Conservation (phyloP, 2,329 filamentous ascomycete species). For the Penicillium oxalicum region DNA sequence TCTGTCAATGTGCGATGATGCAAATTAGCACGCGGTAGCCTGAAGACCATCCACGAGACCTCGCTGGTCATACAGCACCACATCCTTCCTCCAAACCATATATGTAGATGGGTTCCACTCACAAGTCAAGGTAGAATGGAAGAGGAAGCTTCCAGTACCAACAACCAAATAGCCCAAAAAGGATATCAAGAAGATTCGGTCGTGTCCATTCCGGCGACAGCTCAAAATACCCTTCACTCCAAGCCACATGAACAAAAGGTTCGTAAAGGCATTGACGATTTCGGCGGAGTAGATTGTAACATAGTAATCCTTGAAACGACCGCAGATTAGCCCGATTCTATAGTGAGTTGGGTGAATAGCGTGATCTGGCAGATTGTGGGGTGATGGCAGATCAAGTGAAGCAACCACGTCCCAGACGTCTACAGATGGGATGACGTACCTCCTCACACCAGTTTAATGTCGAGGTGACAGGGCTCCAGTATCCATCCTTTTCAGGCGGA, state of each 20-base stretch:
- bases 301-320: constrained; percentile 58
- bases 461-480: constrained; percentile 65
- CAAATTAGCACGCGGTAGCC: constrained; percentile 14
- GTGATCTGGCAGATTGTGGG: neutral
- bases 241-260: constrained; percentile 72
- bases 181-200: constrained; percentile 65
- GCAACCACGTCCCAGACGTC: neutral
- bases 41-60: too few relatives aligned
- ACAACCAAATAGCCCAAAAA: constrained; percentile 59
- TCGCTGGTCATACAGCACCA: too few relatives aligned
- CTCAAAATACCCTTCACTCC: constrained; percentile 68
- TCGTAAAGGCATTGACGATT: constrained; percentile 75
- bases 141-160: constrained; percentile 57
- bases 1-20: constrained; percentile 37
- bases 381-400: neutral
- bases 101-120: constrained; percentile 19
- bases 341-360: neutral
- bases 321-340: neutral
- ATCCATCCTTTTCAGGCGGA: constrained; percentile 49
- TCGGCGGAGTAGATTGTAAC: constrained; percentile 70
- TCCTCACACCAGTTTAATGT: constrained; percentile 79
- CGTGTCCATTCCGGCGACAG: constrained; percentile 67
- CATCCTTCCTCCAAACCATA: neutral
- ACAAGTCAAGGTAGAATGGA: constrained; percentile 60
- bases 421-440: constrained; percentile 37